Evolutionary conservation across 2,329 filamentous ascomycete species (phyloP).

Genomic region (Pseudogymnoascus destructans): DNA sequence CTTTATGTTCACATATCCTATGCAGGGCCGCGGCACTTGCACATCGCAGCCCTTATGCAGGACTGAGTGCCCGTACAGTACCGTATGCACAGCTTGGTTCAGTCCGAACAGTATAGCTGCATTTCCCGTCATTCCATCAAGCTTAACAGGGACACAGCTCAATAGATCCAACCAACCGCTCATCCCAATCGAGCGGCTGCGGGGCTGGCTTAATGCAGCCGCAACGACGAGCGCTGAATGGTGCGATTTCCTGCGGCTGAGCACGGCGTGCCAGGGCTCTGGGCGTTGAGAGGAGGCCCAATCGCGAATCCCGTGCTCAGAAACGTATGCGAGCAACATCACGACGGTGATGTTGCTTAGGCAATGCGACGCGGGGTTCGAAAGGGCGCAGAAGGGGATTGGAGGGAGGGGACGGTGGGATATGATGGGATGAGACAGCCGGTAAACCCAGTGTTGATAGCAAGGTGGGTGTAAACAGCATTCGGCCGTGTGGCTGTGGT

Average conservation of each 20-base stretch:
- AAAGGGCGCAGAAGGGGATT: not conserved
- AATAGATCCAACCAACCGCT: not conserved
- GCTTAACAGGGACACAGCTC: not conserved
- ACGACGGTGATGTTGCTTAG: not conserved
- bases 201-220: not conserved
- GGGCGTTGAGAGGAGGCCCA: not conserved
- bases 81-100: not conserved
- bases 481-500: not conserved
- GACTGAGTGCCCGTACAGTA: not conserved
- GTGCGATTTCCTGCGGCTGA: not conserved
- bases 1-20: not conserved
- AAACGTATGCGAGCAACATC: not conserved
- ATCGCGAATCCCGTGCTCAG: not conserved
- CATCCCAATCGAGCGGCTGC: not conserved
- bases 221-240: not conserved
- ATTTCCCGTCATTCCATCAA: not conserved
- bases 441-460: not conserved
- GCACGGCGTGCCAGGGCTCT: not conserved
- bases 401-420: not conserved
- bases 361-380: not conserved
- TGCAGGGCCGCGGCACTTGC: not conserved
- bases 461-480: not conserved
- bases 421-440: not conserved
- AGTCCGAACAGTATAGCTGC: not conserved
- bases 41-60: constrained; percentile 2